Evolutionary conservation across 495 filamentous ascomycete species (phyloP).

Genomic region (Aspergillus indologenus): DNA sequence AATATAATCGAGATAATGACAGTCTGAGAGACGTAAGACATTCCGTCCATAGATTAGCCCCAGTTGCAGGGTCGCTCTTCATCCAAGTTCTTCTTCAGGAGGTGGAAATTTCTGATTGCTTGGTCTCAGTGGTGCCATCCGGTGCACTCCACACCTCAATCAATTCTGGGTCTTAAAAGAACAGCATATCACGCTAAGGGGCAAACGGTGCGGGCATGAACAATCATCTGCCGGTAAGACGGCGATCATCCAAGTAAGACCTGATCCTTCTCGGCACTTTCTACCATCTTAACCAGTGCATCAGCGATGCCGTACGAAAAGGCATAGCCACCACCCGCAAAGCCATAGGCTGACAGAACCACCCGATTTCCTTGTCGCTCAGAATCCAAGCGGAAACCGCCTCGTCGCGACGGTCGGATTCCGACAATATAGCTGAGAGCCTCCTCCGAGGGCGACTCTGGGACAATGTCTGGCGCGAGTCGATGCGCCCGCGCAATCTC

Average conservation of each 20-base stretch:
- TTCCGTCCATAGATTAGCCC: too few relatives aligned
- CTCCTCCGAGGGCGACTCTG: constrained; percentile 30
- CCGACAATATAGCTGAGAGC: constrained; percentile 39
- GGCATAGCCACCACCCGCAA: constrained; percentile 44
- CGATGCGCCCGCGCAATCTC: constrained; percentile 42
- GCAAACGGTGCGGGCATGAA: background rate
- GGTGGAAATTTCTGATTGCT: too few relatives aligned
- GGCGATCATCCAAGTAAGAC: constrained; percentile 24
- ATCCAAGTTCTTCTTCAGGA: too few relatives aligned
- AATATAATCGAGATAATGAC: too few relatives aligned
- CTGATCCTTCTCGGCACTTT: constrained; percentile 32
- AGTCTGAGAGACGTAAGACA: too few relatives aligned
- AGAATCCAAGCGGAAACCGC: constrained; percentile 41
- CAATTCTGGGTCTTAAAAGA: background rate
- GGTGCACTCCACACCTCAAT: background rate
- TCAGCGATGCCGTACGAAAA: constrained; percentile 45
- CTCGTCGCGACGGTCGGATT: constrained; percentile 38
- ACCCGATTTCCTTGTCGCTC: constrained; percentile 26
- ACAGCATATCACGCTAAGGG: background rate
- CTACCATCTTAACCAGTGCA: constrained; percentile 40
- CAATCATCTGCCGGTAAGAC: background rate
- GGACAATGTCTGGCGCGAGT: constrained; percentile 40
- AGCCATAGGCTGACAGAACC: constrained; percentile 42
- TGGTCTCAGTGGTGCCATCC: background rate
- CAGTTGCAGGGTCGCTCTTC: too few relatives aligned